phyloP scores from a whole-genome alignment of 306 rosid species.

The Cajanus cajan region DNA sequence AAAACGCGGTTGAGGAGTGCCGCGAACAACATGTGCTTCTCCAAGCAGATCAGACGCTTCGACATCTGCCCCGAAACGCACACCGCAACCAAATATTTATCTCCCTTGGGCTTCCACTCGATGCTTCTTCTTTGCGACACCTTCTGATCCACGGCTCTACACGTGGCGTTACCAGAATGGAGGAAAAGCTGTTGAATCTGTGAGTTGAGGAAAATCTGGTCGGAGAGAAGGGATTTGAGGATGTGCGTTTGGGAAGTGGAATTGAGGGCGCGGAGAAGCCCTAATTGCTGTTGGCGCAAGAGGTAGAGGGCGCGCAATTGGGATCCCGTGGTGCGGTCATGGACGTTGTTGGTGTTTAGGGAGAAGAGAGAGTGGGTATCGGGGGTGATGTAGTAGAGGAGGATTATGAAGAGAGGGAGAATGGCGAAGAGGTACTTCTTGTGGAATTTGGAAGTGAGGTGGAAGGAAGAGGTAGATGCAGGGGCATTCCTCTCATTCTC shows the following conservation, averaged over 20 bases:
- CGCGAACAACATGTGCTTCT: conserved; percentile 90
- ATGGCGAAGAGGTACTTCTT: conserved; percentile 58
- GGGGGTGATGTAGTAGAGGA: conserved; percentile 48
- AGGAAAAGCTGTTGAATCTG: no score
- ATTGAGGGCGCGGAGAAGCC: conserved; percentile 46
- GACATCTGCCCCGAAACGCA: conserved; percentile 89
- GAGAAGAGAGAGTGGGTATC: conserved; percentile 47
- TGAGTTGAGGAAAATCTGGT: conserved; percentile 67
- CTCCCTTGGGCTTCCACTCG: conserved; percentile 69
- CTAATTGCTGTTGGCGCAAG: conserved; percentile 59
- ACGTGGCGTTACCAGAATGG: no score
- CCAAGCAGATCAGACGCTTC: conserved; percentile 78
- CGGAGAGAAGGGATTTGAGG: conserved; percentile 46
- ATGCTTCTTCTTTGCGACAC: conserved; percentile 52
- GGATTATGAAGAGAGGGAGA: conserved; percentile 49
- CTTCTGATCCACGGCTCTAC: conserved; percentile 56
- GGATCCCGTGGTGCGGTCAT: conserved; percentile 55
- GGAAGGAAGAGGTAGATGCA: conserved; percentile 37
- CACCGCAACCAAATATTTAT: conserved; percentile 61
- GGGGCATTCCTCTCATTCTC: conserved; percentile 49
- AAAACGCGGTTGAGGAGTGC: conserved; percentile 68
- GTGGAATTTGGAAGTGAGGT: conserved; percentile 36
- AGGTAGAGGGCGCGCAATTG: conserved; percentile 67
- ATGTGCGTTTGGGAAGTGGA: conserved; percentile 31
- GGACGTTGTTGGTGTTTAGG: background rate